Conservation (phyloP, 257 asterid species). For the Leonotis leonurus region DNA sequence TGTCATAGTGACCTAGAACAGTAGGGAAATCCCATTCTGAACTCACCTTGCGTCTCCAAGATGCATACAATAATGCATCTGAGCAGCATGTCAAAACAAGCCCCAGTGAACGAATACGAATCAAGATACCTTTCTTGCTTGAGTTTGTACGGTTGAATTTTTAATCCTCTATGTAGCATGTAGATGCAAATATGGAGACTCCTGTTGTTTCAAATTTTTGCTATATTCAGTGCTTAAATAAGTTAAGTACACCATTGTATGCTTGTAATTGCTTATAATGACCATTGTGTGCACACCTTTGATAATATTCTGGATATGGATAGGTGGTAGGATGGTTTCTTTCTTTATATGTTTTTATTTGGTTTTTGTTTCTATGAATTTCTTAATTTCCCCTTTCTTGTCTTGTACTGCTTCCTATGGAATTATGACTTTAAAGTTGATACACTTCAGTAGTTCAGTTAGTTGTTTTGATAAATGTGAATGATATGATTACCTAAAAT, state of each 20-base stretch:
- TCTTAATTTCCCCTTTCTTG: background rate
- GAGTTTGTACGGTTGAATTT: background rate
- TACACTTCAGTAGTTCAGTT: no score
- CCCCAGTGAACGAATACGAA: background rate
- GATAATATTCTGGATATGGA: background rate
- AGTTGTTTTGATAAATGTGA: no score
- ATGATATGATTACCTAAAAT: no score
- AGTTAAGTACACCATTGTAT: background rate
- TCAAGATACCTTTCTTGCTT: background rate
- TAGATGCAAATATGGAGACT: background rate
- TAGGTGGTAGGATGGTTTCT: background rate
- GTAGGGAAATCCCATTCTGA: background rate
- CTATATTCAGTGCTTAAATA: background rate
- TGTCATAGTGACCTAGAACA: background rate
- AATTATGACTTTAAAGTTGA: no score
- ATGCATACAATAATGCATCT: background rate
- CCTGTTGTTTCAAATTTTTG: background rate
- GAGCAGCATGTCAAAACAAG: background rate
- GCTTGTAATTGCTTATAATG: background rate
- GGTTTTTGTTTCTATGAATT: background rate
- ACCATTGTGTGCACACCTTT: background rate
- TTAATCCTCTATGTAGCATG: background rate
- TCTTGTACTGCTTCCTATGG: background rate
- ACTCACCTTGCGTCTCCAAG: background rate
- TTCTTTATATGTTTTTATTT: background rate